Conservation (phyloP, 106 monocot genomes). For the Gastrodia elata region DNA sequence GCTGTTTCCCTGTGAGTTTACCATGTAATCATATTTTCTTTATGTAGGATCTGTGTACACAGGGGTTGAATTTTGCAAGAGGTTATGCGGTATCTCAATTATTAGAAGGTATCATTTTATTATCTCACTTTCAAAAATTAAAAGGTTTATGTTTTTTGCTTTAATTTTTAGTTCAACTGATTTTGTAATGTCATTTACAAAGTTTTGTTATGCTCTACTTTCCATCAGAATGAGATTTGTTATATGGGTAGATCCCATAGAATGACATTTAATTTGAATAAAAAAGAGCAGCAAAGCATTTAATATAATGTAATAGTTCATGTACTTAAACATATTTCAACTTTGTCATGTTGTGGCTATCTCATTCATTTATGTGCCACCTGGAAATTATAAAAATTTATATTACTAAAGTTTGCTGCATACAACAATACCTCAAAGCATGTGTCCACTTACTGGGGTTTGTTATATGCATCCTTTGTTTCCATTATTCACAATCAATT, state of each 20-base stretch:
- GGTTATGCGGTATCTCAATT: constrained; percentile 75
- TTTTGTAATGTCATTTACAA: background rate
- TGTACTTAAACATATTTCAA: background rate
- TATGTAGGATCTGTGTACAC: constrained; percentile 73
- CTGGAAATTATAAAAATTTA: background rate
- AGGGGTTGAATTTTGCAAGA: constrained; percentile 77
- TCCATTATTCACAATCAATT: too few relatives aligned
- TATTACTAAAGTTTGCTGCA: background rate
- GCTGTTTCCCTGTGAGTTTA: background rate
- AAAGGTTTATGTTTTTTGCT: background rate
- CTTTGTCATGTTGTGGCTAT: background rate
- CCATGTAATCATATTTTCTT: background rate
- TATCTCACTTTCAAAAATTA: background rate
- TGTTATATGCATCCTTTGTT: too few relatives aligned
- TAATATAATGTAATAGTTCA: background rate
- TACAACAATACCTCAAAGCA: background rate
- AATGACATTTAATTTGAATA: background rate
- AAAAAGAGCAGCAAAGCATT: background rate
- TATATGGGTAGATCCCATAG: background rate
- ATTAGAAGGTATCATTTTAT: constrained; percentile 51
- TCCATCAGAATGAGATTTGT: too few relatives aligned
- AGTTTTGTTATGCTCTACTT: background rate
- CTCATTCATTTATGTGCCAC: background rate
- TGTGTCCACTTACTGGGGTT: too few relatives aligned
- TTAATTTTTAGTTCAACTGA: background rate